These are phyloP conservation scores for Tulasnella sp. DNA, from an alignment of 768 basidiomycete genomes.

Conservation along the genomic window DNA sequence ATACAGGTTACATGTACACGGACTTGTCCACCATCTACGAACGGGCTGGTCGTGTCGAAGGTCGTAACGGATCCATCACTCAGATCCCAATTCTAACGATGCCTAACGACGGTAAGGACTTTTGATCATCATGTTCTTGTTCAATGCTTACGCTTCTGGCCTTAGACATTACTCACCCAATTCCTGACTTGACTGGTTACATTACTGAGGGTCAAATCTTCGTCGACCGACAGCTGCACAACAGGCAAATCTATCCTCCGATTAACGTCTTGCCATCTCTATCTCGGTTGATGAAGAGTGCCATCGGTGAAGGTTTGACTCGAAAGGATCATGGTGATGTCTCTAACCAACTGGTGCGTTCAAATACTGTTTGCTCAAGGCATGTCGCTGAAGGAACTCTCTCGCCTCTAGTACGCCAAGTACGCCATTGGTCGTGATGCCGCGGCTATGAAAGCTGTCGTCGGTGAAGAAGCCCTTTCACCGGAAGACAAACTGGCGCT, in stretches of 20 bases:
- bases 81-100: constrained; percentile 99
- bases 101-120: constrained; percentile 88
- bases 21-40: constrained; percentile 99
- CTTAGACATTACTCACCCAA: constrained; percentile 98
- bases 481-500: constrained; percentile 92
- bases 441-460: constrained; percentile 98
- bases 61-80: constrained; percentile 97
- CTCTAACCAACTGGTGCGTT: constrained; percentile 88
- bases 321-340: constrained; percentile 99
- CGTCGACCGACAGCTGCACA: constrained; percentile 94
- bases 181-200: constrained; percentile 98
- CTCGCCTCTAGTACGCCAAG: constrained; percentile 70
- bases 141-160: neutral
- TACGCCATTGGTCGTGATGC: constrained; percentile 97
- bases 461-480: constrained; percentile 95
- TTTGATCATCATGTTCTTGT: neutral
- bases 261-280: constrained; percentile 98
- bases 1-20: constrained; percentile 86
- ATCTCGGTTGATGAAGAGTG: constrained; percentile 99
- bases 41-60: constrained; percentile 95
- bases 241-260: constrained; percentile 95
- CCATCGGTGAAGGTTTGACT: constrained; percentile 95
- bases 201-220: constrained; percentile 99
- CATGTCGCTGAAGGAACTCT: neutral
- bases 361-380: neutral